Conservation (phyloP, 1,139 yeast species). For the Candida sanyaensis region DNA sequence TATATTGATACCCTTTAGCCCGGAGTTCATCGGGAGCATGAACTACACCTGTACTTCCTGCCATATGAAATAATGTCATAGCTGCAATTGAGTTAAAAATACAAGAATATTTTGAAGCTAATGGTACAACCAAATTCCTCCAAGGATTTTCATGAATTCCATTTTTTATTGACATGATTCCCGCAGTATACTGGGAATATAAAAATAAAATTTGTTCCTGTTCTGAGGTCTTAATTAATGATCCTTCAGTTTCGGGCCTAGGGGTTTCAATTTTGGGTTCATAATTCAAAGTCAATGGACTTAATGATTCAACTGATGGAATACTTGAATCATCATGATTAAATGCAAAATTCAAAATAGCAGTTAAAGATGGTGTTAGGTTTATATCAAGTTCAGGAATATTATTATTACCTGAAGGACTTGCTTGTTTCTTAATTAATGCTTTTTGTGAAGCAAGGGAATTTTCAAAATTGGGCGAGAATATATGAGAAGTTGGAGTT, state of each 20-base stretch:
- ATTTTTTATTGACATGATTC: slow-evolving; percentile 62
- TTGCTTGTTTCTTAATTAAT: not conserved
- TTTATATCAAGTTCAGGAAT: slow-evolving; percentile 18
- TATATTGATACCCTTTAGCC: slow-evolving; percentile 54
- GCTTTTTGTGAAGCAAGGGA: not conserved
- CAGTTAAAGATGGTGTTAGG: slow-evolving; percentile 46
- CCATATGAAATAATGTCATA: slow-evolving; percentile 65
- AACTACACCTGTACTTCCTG: slow-evolving; percentile 37
- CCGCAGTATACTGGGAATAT: slow-evolving; percentile 53
- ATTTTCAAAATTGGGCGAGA: slow-evolving; percentile 3
- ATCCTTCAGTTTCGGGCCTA: not conserved
- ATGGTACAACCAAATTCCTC: slow-evolving; percentile 59
- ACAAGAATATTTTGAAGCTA: slow-evolving; percentile 54
- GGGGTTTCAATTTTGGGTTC: slow-evolving; percentile 4
- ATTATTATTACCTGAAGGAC: not conserved
- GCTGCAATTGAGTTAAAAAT: slow-evolving; percentile 64
- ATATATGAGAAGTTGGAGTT: not conserved
- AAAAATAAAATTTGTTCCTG: slow-evolving; percentile 38
- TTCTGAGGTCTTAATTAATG: slow-evolving; percentile 18
- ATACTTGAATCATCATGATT: slow-evolving; percentile 28
- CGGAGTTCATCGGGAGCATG: slow-evolving; percentile 39
- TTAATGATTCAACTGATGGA: slow-evolving; percentile 24
- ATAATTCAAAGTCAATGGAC: slow-evolving; percentile 30
- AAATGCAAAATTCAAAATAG: slow-evolving; percentile 45
- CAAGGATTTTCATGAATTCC: slow-evolving; percentile 70